phyloP scores from a whole-genome alignment of 257 asterid species.

The Nicotiana obtusifolia region DNA sequence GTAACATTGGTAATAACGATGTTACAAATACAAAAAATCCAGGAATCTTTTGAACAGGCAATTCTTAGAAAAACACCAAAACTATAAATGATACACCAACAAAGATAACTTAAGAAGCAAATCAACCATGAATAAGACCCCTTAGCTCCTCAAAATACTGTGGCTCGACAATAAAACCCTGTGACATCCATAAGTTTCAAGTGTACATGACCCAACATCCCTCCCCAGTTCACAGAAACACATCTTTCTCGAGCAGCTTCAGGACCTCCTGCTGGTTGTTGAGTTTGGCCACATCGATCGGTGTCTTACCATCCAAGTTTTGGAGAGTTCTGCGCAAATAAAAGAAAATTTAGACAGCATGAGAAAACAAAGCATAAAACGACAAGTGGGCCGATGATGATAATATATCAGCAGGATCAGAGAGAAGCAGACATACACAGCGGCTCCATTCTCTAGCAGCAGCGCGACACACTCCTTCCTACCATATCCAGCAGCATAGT shows the following conservation, averaged over 20 bases:
- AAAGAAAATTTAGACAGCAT: background rate
- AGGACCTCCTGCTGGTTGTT: slow-evolving; percentile 83
- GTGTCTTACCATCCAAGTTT: slow-evolving; percentile 95
- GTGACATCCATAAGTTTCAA: slow-evolving; percentile 20
- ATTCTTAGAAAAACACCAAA: slow-evolving; percentile 12
- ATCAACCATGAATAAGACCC: slow-evolving; percentile 9
- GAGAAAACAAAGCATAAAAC: background rate
- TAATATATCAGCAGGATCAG: background rate
- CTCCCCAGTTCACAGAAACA: slow-evolving; percentile 50
- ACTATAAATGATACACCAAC: slow-evolving; percentile 28
- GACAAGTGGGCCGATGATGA: background rate
- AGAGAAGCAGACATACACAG: slow-evolving; percentile 63
- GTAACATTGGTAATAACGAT: background rate
- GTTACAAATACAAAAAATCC: slow-evolving; percentile 12
- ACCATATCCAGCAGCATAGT: slow-evolving; percentile 98
- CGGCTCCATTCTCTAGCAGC: slow-evolving; percentile 87
- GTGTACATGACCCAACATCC: slow-evolving; percentile 10
- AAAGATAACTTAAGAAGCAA: slow-evolving; percentile 15
- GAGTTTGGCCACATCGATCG: slow-evolving; percentile 91
- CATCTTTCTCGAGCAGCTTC: slow-evolving; percentile 88
- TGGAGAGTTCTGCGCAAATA: slow-evolving; percentile 73
- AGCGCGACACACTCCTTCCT: slow-evolving; percentile 94
- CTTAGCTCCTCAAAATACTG: slow-evolving; percentile 10
- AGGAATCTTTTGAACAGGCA: slow-evolving; percentile 2
- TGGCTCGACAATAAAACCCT: slow-evolving; percentile 16